Conservation (phyloP, 2,329 filamentous ascomycete species). For the Cladosporium colombiae region DNA sequence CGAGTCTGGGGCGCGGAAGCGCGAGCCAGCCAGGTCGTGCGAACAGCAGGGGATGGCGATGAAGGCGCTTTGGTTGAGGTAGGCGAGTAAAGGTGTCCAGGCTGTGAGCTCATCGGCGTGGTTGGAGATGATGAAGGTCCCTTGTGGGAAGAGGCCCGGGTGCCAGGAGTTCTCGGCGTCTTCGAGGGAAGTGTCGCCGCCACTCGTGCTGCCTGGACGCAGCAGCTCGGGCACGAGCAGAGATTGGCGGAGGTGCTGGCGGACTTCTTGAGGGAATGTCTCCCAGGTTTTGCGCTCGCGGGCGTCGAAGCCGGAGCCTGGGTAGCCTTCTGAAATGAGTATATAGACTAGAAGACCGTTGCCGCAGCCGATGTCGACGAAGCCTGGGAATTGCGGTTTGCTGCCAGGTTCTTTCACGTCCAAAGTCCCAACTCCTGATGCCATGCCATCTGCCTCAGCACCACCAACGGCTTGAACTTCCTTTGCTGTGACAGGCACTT, state of each 20-base stretch:
- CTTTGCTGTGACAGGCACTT: conserved; percentile 9
- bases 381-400: conserved; percentile 69
- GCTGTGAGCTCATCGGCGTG: conserved; percentile 94
- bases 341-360: conserved; percentile 90
- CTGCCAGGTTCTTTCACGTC: conserved; percentile 17
- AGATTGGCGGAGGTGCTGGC: conserved; percentile 56
- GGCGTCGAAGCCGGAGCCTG: conserved; percentile 90
- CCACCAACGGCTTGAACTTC: neutral
- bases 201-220: conserved; percentile 13
- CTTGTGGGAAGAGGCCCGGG: conserved; percentile 65
- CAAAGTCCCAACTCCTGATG: neutral
- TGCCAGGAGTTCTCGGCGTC: conserved; percentile 36
- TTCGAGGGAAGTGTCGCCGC: conserved; percentile 8
- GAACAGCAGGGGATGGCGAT: conserved; percentile 95
- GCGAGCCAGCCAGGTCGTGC: conserved; percentile 75
- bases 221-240: conserved; percentile 61
- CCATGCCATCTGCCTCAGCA: neutral
- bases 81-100: conserved; percentile 89
- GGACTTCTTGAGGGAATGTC: conserved; percentile 60
- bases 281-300: conserved; percentile 82
- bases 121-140: conserved; percentile 93
- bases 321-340: conserved; percentile 75
- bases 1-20: conserved; percentile 62
- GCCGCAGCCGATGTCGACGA: conserved; percentile 94
- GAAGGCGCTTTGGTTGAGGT: conserved; percentile 74